These are phyloP conservation scores for Xylariaceae sp. DNA, from an alignment of 2,329 filamentous ascomycete genomes.

Conservation along the genomic window DNA sequence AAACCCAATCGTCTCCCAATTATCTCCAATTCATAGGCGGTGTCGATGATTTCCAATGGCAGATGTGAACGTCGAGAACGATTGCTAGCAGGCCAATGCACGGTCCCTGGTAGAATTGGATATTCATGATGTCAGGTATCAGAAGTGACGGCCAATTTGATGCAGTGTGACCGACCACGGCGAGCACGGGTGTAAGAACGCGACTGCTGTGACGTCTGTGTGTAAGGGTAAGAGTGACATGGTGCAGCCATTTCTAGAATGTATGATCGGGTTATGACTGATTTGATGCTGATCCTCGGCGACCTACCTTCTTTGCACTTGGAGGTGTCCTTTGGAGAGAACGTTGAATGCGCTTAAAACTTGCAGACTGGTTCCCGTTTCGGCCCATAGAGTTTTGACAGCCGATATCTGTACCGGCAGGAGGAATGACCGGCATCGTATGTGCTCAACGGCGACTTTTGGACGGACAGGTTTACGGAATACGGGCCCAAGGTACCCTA, in stretches of 20 bases:
- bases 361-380: too few relatives aligned
- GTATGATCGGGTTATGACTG: background rate
- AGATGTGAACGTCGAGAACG: background rate
- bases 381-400: too few relatives aligned
- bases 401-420: too few relatives aligned
- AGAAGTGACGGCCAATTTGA: background rate
- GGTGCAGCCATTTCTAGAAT: background rate
- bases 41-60: background rate
- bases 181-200: constrained; percentile 3
- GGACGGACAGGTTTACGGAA: too few relatives aligned
- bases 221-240: background rate
- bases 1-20: too few relatives aligned
- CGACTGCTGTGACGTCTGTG: background rate
- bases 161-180: background rate
- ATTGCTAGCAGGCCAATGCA: background rate
- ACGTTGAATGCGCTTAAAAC: too few relatives aligned
- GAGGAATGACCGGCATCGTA: too few relatives aligned
- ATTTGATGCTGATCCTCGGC: background rate
- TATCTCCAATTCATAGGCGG: too few relatives aligned
- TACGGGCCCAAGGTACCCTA: too few relatives aligned
- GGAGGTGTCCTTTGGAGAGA: too few relatives aligned
- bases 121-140: background rate
- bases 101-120: too few relatives aligned
- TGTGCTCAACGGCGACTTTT: too few relatives aligned
- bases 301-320: background rate